A percentile compares a stretch with the other conserved stretches of the same genome.
Conservation (phyloP, 495 filamentous ascomycete genomes). For the Penicillium egyptiacum region DNA sequence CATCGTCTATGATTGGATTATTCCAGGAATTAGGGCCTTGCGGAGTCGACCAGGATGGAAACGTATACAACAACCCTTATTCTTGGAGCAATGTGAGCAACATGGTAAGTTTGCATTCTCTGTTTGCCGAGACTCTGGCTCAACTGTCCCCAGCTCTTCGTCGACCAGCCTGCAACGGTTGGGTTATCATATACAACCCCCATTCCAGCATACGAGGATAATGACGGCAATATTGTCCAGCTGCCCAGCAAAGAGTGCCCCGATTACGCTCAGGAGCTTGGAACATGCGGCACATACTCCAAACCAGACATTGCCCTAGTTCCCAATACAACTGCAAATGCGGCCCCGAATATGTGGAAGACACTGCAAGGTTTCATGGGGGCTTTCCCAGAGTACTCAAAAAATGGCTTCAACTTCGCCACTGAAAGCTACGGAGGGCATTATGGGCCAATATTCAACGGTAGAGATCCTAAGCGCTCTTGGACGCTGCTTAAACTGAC, state of each 20-base stretch:
- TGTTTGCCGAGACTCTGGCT: background rate
- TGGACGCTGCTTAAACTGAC: slow-evolving; percentile 49
- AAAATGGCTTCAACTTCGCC: slow-evolving; percentile 57
- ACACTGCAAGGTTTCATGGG: slow-evolving; percentile 64
- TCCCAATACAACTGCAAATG: slow-evolving; percentile 52
- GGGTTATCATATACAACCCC: slow-evolving; percentile 61
- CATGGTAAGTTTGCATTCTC: slow-evolving; percentile 37
- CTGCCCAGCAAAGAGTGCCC: slow-evolving; percentile 53
- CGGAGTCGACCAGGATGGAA: slow-evolving; percentile 49
- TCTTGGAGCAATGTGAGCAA: slow-evolving; percentile 60
- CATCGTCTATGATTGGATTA: slow-evolving; percentile 60
- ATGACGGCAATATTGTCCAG: slow-evolving; percentile 27
- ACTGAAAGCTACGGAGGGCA: slow-evolving; percentile 63
- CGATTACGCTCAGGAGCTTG: slow-evolving; percentile 45
- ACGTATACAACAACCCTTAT: slow-evolving; percentile 57
- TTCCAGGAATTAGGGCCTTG: slow-evolving; percentile 67
- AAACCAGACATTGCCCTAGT: slow-evolving; percentile 51
- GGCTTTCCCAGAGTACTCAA: slow-evolving; percentile 59
- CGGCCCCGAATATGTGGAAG: slow-evolving; percentile 60
- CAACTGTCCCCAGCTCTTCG: slow-evolving; percentile 33
- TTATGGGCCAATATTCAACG: slow-evolving; percentile 60
- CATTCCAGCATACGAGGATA: slow-evolving; percentile 47
- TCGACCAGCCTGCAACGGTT: slow-evolving; percentile 60
- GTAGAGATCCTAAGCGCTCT: slow-evolving; percentile 38
- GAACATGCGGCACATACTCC: slow-evolving; percentile 56